Evolutionary conservation across 768 basidiomycete genomes (phyloP), one percentile per base, ranked within the genome.

Genomic region (Rhodotorula sphaerocarpa): DNA sequence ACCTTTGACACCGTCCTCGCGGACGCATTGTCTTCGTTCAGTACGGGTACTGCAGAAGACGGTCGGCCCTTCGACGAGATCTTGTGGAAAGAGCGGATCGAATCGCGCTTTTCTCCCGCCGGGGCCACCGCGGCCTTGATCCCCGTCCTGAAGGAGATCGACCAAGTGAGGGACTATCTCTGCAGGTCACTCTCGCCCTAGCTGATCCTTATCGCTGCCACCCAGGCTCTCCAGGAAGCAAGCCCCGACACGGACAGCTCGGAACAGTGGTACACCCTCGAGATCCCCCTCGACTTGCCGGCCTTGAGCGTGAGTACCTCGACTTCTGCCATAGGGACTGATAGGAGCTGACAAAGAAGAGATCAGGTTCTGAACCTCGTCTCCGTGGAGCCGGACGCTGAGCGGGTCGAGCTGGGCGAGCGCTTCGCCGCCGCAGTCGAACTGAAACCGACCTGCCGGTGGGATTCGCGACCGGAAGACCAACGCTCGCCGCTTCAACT

Each of bases 221-320:
- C n/a, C n/a, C n/a, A n/a, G n/a, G n/a, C n/a, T n/a, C n/a, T n/a
- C n/a, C n/a, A n/a, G n/a, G n/a, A n/a, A n/a, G n/a, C n/a, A n/a
- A n/a, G n/a, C n/a, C n/a, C n/a, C n/a, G n/a, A n/a, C n/a, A n/a
- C 57, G 9, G 63, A 70, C 50, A 74, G 71, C 25, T 71, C 30
- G 18, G 30, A 42, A 30, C 57, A 41, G 23, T 93, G 89, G 88
- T 80, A 84, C 47, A 83, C 85, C 67, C 81, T 92, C 47, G 80
- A 79, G 60, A 88, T 92, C 50, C 88, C 89, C 30, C 86, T 92
- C 9, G 90, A 92, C 71, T 80, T 92, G 34, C 90, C 90, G 1
- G 73, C 76, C 60, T 85, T 88, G 80, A 83, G 84, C 71, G 90
- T 88, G 61, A 76, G 86, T 76, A 16, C 5, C n/a, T 27, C 34